phyloP scores from a whole-genome alignment of 352 stramenopile species.

The Thalassiosira livingstoniorum region DNA sequence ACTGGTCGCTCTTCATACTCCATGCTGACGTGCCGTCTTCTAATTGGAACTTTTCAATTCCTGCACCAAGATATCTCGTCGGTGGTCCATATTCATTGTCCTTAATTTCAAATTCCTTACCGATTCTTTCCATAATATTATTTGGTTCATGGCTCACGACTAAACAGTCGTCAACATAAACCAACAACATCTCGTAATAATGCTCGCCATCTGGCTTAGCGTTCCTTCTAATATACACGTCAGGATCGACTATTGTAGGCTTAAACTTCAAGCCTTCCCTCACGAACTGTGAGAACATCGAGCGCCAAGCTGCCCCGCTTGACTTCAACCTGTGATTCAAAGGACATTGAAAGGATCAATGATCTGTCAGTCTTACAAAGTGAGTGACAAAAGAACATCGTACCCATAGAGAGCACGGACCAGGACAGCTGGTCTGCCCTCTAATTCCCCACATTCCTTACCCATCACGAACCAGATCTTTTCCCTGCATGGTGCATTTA shows the following conservation, averaged over 20 bases:
- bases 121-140: conserved; percentile 17
- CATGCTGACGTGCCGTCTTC: conserved; percentile 2
- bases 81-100: not conserved
- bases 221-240: not conserved
- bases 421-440: conserved; percentile 25
- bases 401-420: conserved; percentile 42
- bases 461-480: conserved; percentile 44
- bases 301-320: too few species aligned
- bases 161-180: conserved; percentile 64
- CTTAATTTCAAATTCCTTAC: conserved; percentile 19
- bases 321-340: too few species aligned
- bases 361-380: too few species aligned
- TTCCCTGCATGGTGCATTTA: conserved; percentile 51
- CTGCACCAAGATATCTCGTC: conserved; percentile 11
- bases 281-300: too few species aligned
- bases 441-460: conserved; percentile 35
- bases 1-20: conserved; percentile 38
- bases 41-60: conserved; percentile 10
- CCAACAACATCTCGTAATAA: conserved; percentile 63
- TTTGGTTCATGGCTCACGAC: conserved; percentile 24
- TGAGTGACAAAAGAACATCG: too few species aligned
- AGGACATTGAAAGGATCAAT: too few species aligned
- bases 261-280: too few species aligned
- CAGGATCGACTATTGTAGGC: too few species aligned
- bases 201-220: conserved; percentile 20